phyloP scores from a whole-genome alignment of 768 basidiomycete species.

The Chalciporus sphaerocephalus region DNA sequence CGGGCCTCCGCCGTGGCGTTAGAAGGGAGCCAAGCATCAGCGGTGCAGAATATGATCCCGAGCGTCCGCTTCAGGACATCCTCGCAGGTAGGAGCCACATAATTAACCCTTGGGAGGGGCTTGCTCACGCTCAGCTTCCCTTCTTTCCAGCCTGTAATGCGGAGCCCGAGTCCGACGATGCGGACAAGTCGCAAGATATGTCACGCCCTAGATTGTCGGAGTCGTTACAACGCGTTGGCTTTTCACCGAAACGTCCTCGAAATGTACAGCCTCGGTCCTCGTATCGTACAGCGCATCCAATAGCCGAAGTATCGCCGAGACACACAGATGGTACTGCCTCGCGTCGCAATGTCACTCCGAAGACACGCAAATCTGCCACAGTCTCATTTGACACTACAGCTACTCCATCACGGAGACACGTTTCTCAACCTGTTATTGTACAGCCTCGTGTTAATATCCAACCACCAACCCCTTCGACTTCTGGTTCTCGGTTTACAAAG shows the following conservation, averaged over 20 bases:
- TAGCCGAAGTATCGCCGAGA: slow-evolving; percentile 13
- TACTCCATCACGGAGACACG: slow-evolving; percentile 26
- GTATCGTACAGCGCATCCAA: slow-evolving; percentile 9
- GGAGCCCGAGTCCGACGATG: slow-evolving; percentile 49
- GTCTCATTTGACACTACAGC: slow-evolving; percentile 27
- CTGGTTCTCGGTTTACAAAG: slow-evolving; percentile 55
- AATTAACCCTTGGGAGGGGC: too few relatives aligned
- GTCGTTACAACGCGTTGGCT: slow-evolving; percentile 60
- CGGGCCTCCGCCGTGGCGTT: slow-evolving; percentile 57
- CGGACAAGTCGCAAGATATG: slow-evolving; percentile 38
- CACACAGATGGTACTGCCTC: slow-evolving; percentile 12
- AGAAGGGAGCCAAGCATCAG: slow-evolving; percentile 58
- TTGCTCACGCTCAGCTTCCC: slow-evolving; percentile 43
- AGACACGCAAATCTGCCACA: slow-evolving; percentile 25
- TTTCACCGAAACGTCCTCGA: slow-evolving; percentile 75
- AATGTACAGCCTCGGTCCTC: slow-evolving; percentile 35
- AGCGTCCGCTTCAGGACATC: slow-evolving; percentile 70
- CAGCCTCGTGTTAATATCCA: slow-evolving; percentile 52
- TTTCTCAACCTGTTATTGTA: slow-evolving; percentile 14
- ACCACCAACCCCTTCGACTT: slow-evolving; percentile 57
- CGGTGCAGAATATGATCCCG: slow-evolving; percentile 83
- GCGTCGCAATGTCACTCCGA: slow-evolving; percentile 33
- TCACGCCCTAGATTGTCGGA: slow-evolving; percentile 66
- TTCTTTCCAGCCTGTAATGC: slow-evolving; percentile 45
- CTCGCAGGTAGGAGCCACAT: slow-evolving; percentile 58